phyloP scores from a whole-genome alignment of 179 eudicot species.

The Spinacia oleracea region DNA sequence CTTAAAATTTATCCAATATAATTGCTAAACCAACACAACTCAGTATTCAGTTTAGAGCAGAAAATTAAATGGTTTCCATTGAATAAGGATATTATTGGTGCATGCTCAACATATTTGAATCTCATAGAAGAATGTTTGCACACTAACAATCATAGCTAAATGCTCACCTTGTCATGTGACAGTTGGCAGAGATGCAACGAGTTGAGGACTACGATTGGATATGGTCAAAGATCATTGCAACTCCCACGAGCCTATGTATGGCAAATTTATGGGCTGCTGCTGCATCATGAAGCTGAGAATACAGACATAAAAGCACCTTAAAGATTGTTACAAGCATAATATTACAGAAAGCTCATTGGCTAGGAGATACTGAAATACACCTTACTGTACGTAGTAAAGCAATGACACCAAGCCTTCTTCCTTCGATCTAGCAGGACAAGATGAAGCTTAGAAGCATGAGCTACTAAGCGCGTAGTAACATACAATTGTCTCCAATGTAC shows the following conservation, averaged over 20 bases:
- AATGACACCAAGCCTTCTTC: neutral
- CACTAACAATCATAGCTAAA: neutral
- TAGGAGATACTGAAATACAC: neutral
- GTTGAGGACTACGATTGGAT: conserved; percentile 48
- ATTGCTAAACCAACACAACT: neutral
- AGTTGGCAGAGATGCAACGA: conserved; percentile 77
- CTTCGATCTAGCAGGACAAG: neutral
- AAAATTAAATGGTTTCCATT: neutral
- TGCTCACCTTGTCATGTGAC: conserved; percentile 30
- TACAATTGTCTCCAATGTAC: neutral
- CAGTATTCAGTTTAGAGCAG: neutral
- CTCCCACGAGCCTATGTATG: conserved; percentile 70
- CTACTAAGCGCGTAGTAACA: neutral
- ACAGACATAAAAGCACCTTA: neutral
- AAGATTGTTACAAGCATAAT: conserved; percentile 4
- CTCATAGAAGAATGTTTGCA: neutral
- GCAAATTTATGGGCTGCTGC: conserved; percentile 57
- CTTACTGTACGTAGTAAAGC: conserved; percentile 22
- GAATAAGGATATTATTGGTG: neutral
- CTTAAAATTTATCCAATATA: neutral
- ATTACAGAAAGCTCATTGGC: neutral
- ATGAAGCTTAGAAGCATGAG: conserved; percentile 15
- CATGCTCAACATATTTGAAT: neutral
- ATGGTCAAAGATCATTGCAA: conserved; percentile 70
- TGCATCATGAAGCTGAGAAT: conserved; percentile 43